Evolutionary conservation across 768 basidiomycete genomes (phyloP).

Genomic region (Gloeophyllum trabeum): DNA sequence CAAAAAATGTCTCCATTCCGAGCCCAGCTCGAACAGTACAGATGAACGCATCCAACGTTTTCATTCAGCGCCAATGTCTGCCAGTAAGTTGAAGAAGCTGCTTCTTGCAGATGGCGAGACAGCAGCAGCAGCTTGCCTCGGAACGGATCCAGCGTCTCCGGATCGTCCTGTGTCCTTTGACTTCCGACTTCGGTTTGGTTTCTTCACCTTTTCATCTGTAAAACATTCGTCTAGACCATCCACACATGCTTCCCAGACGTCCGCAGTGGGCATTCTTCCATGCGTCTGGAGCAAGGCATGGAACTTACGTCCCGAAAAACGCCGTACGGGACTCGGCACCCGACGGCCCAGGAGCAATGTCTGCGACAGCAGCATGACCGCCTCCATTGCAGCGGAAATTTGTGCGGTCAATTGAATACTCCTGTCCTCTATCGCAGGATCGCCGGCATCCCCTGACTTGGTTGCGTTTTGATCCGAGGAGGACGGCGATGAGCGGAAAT

Average conservation of each 20-base stretch:
- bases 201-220: slow-evolving; percentile 33
- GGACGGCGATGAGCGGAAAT: slow-evolving; percentile 24
- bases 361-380: slow-evolving; percentile 49
- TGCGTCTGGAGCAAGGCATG: slow-evolving; percentile 38
- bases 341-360: slow-evolving; percentile 42
- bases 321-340: slow-evolving; percentile 31
- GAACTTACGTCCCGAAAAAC: slow-evolving; percentile 49
- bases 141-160: slow-evolving; percentile 1
- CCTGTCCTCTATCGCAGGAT: slow-evolving; percentile 37
- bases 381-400: slow-evolving; percentile 43
- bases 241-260: slow-evolving; percentile 34
- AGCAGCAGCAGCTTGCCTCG: slow-evolving; percentile 11
- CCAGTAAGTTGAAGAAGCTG: slow-evolving; percentile 32
- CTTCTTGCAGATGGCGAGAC: slow-evolving; percentile 13
- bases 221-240: slow-evolving; percentile 38
- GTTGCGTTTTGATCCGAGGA: slow-evolving; percentile 5
- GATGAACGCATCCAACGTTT: not conserved
- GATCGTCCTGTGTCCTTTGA: not conserved
- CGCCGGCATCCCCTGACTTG: not conserved
- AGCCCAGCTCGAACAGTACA: not conserved
- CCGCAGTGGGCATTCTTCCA: slow-evolving; percentile 6
- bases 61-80: slow-evolving; percentile 22
- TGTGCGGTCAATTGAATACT: slow-evolving; percentile 65
- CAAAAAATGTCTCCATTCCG: not conserved
- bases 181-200: slow-evolving; percentile 23